These are phyloP conservation scores for Niveomyces coronatus DNA, from an alignment of 2,329 filamentous ascomycete genomes.

Conservation along the genomic window DNA sequence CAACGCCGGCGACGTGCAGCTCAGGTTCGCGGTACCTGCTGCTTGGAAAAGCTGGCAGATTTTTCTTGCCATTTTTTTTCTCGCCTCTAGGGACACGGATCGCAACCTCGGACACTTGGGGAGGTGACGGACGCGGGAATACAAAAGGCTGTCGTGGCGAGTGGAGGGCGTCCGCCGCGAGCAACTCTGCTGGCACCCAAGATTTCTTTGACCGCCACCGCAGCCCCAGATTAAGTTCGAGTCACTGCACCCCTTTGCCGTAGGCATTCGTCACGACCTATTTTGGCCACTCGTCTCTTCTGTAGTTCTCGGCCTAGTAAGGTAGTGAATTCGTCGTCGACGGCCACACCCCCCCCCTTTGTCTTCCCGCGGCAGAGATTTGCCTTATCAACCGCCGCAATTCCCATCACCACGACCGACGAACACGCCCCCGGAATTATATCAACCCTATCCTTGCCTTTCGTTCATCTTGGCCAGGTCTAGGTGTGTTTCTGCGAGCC, in stretches of 20 bases:
- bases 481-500: too few relatives aligned
- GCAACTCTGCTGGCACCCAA: background rate
- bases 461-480: background rate
- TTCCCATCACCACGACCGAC: constrained; percentile 1
- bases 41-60: too few relatives aligned
- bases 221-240: constrained; percentile 5
- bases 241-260: constrained; percentile 3
- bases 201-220: constrained; percentile 7
- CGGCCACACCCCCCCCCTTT: too few relatives aligned
- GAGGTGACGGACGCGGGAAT: too few relatives aligned
- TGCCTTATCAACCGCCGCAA: constrained; percentile 6
- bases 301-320: background rate
- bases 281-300: constrained; percentile 8
- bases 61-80: too few relatives aligned
- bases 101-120: too few relatives aligned
- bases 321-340: background rate
- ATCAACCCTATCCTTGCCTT: constrained; percentile 1
- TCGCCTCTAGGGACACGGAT: too few relatives aligned
- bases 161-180: background rate
- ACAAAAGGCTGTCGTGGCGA: background rate
- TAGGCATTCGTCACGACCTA: constrained; percentile 4
- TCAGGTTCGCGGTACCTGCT: too few relatives aligned
- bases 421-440: background rate
- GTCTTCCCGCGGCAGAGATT: constrained; percentile 1
- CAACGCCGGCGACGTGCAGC: too few relatives aligned